These are phyloP conservation scores for Graphilbum ipis-grandicollis DNA, from an alignment of 2,329 filamentous ascomycete species.

Conservation along the genomic window DNA sequence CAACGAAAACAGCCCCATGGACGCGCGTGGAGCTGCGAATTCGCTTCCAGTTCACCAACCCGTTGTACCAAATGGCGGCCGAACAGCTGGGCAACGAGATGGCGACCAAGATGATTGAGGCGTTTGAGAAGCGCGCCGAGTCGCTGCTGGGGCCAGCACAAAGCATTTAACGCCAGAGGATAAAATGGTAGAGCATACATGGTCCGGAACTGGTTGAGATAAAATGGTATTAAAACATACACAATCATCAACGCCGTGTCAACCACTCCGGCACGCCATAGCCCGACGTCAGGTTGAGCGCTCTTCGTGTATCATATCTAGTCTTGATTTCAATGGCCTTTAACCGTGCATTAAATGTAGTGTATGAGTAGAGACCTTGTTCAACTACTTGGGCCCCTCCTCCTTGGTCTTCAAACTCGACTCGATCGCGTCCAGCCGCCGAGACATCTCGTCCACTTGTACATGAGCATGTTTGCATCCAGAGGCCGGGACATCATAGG, in stretches of 20 bases:
- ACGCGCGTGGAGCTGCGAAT: slow-evolving; percentile 65
- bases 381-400: slow-evolving; percentile 8
- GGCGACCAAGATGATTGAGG: slow-evolving; percentile 76
- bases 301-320: too few relatives aligned
- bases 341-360: too few relatives aligned
- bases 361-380: not conserved
- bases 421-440: slow-evolving; percentile 70
- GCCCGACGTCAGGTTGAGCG: too few relatives aligned
- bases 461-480: not conserved
- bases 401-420: slow-evolving; percentile 45
- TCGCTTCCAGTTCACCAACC: slow-evolving; percentile 72
- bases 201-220: too few relatives aligned
- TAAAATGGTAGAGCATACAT: too few relatives aligned
- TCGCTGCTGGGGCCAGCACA: slow-evolving; percentile 19
- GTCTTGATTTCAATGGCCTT: too few relatives aligned
- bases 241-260: too few relatives aligned
- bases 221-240: too few relatives aligned
- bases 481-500: not conserved
- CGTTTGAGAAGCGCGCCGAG: slow-evolving; percentile 70
- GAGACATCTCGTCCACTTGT: slow-evolving; percentile 85
- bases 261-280: too few relatives aligned
- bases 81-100: slow-evolving; percentile 68
- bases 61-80: slow-evolving; percentile 72
- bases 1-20: slow-evolving; percentile 18
- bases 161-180: too few relatives aligned